These are phyloP conservation scores for Crithidia bombi DNA, from an alignment of 208 protist species.

Conservation along the genomic window DNA sequence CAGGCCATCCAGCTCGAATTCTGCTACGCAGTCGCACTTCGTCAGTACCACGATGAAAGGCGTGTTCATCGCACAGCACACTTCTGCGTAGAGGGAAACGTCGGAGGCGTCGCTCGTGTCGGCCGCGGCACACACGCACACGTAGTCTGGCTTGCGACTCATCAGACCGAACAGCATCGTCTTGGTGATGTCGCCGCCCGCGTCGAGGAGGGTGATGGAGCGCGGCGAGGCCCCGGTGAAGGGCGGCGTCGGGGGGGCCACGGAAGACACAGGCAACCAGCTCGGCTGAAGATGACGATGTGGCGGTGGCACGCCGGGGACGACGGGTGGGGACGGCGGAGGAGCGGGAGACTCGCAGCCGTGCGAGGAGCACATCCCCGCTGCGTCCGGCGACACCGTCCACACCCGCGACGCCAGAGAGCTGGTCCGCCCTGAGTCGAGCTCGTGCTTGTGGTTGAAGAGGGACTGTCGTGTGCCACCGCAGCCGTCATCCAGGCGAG, in stretches of 20 bases:
- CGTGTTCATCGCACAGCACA: conserved; percentile 93
- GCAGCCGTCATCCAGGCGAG: conserved; percentile 77
- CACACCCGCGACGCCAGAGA: conserved; percentile 93
- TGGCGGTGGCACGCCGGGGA: no score
- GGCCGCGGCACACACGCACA: conserved; percentile 70
- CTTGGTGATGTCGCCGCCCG: conserved; percentile 82
- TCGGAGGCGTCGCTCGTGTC: conserved; percentile 35
- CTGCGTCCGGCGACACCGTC: conserved; percentile 34
- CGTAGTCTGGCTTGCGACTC: conserved; percentile 91
- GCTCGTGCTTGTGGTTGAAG: conserved; percentile 97
- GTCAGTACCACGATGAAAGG: conserved; percentile 95
- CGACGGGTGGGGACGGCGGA: not conserved
- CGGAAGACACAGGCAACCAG: conserved; percentile 5
- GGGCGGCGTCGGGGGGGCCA: conserved; percentile 16
- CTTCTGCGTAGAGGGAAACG: conserved; percentile 83
- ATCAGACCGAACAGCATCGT: conserved; percentile 93
- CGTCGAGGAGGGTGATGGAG: conserved; percentile 70
- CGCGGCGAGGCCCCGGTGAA: conserved; percentile 32
- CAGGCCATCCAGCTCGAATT: conserved; percentile 93
- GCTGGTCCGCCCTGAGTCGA: conserved; percentile 94
- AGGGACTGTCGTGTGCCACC: conserved; percentile 81
- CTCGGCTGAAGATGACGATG: conserved; percentile 5
- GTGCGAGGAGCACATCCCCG: not conserved
- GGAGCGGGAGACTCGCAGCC: not conserved
- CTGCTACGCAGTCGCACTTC: conserved; percentile 92